A percentile compares a stretch with the other conserved stretches of the same genome.
phyloP scores from a whole-genome alignment of 805 yeast genomes.

The Grigorovia jiainica region DNA sequence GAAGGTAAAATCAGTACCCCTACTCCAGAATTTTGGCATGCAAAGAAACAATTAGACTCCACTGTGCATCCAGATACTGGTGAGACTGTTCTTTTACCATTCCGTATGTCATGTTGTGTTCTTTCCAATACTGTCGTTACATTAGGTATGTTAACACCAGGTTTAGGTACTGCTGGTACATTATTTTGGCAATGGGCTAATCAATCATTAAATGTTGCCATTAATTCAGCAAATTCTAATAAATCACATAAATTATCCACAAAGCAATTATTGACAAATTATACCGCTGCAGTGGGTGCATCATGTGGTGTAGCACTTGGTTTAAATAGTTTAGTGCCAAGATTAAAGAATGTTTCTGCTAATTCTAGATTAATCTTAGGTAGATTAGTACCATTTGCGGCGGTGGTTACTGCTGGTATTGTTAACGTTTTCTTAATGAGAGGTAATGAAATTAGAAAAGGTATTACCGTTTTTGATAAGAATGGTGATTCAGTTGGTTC shows the following conservation, averaged over 20 bases:
- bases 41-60: conserved; percentile 80
- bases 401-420: conserved; percentile 94
- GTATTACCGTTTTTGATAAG: conserved; percentile 61
- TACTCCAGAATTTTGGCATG: conserved; percentile 80
- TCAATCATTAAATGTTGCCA: conserved; percentile 93
- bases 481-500: conserved; percentile 60
- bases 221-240: conserved; percentile 92
- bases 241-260: conserved; percentile 87
- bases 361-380: conserved; percentile 62
- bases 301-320: conserved; percentile 95
- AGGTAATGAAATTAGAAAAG: conserved; percentile 82
- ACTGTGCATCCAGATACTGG: conserved; percentile 96
- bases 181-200: conserved; percentile 97
- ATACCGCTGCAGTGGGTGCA: conserved; percentile 82
- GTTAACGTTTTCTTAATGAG: conserved; percentile 97
- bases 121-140: conserved; percentile 89
- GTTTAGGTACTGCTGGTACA: conserved; percentile 81
- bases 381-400: conserved; percentile 94
- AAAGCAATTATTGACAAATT: conserved; percentile 65
- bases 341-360: conserved; percentile 60
- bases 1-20: conserved; percentile 56
- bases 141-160: conserved; percentile 96
- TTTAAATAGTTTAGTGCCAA: conserved; percentile 82
- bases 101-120: conserved; percentile 95
- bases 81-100: conserved; percentile 83